Evolutionary conservation across 495 filamentous ascomycete genomes (phyloP), one percentile per base, ranked within the genome.

Genomic region (Trichoderma gamsii): DNA sequence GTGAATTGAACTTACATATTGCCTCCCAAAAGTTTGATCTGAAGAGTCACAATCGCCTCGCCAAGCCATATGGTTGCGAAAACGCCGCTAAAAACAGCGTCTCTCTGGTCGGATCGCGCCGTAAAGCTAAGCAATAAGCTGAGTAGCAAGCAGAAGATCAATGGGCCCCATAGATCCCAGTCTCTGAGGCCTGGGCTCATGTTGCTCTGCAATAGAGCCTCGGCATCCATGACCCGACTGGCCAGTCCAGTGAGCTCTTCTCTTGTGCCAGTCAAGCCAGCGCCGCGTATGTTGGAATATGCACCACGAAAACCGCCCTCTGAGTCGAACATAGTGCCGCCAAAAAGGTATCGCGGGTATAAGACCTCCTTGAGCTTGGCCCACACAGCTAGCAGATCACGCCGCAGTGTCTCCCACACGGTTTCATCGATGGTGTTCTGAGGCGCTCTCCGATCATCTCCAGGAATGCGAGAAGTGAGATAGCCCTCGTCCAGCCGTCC

Each of bases 281-380:
- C 82, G 43, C 76, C 77, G 51, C 84, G 74, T 63, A 86, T 72
- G 67, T 77, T 80, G 16, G 79, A 79, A 71, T 85, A 86, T 0
- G 82, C 82, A 63, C 82, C 83, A n/a, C 84, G 80, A 11, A 86
- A 69, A 25, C 76, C 76, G 64, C 77, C 79, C 2, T 86, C 86
- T 66, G 81, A 86, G 63, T 86, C 87, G 52, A 88, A 85, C 76
- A 90, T 90, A 43, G 88, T 88, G 64, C 90, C 88, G 38, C 91
- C 92, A 69, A 98, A 88, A 63, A 97, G 82, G 81, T 97, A 97
- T 74, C 95, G 94, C 4, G 95, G 95, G 79, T 91, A 99, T 64
- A 99, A 86, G n/a, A 99, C 95, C 79, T 96, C 94, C 78, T 89
- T 88, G 91, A 98, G 92, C 84, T 97, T 97, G 79, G 90, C 88